Conservation (phyloP, 306 rosid genomes). For the Castanea sativa region DNA sequence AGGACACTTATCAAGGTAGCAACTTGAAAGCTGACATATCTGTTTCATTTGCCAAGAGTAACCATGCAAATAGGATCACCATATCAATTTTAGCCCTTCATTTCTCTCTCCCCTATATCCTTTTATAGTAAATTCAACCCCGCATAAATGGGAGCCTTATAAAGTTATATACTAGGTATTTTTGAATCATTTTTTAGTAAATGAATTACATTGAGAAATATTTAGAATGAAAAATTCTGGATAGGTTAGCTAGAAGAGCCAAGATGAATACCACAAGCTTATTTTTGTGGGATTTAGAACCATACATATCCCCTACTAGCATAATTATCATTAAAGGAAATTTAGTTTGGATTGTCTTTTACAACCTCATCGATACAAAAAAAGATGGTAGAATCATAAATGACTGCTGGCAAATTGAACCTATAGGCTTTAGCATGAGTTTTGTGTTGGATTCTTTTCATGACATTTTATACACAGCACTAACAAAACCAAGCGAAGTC, state of each 20-base stretch:
- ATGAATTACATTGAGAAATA: neutral
- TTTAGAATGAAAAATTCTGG: neutral
- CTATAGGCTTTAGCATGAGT: neutral
- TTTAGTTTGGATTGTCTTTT: neutral
- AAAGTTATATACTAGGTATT: too few relatives aligned
- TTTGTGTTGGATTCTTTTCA: neutral
- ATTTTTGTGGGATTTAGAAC: neutral
- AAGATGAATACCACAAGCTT: neutral
- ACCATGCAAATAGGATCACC: neutral
- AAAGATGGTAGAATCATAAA: neutral
- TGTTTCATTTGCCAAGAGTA: neutral
- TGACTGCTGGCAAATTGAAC: neutral
- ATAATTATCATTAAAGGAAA: neutral
- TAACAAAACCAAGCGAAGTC: neutral
- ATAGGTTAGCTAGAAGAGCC: neutral
- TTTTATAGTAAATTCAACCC: neutral
- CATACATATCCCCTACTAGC: neutral
- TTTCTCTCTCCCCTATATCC: neutral
- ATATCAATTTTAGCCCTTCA: neutral
- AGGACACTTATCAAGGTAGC: slow-evolving; percentile 19
- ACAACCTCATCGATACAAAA: neutral
- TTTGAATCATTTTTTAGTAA: too few relatives aligned
- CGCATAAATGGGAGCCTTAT: too few relatives aligned
- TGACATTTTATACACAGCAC: neutral
- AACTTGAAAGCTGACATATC: slow-evolving; percentile 1